phyloP scores from a whole-genome alignment of 169 alveolate genomes.

The Cystoisospora suis region DNA sequence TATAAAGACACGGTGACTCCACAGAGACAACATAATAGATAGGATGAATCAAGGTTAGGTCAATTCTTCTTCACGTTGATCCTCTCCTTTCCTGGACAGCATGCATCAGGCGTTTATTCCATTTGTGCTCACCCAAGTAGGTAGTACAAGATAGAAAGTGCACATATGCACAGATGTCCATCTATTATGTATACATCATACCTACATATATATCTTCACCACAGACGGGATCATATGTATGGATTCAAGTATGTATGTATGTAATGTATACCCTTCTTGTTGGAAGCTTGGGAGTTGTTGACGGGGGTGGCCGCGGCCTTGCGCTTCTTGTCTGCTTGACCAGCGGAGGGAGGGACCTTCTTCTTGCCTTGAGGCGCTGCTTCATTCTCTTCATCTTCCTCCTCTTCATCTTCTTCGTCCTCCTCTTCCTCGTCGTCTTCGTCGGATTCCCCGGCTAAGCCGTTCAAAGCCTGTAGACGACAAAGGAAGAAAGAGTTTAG shows the following conservation, averaged over 20 bases:
- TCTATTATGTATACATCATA: neutral
- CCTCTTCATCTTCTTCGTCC: neutral
- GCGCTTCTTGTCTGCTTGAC: constrained; percentile 43
- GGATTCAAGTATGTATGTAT: neutral
- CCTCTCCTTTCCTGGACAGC: no score
- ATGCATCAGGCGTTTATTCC: no score
- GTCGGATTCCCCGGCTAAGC: constrained; percentile 16
- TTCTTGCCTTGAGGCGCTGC: neutral
- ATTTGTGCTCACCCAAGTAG: no score
- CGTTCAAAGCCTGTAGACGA: no score
- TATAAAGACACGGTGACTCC: neutral
- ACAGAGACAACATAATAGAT: neutral
- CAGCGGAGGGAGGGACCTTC: constrained; percentile 5
- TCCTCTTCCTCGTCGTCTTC: constrained; percentile 2
- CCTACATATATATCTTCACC: neutral
- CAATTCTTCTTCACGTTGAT: neutral
- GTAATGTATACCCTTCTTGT: neutral
- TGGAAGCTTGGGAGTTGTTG: neutral
- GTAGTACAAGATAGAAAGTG: no score
- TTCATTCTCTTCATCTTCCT: constrained; percentile 23
- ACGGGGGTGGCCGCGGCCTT: neutral
- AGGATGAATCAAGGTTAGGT: neutral
- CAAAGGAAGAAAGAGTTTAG: no score
- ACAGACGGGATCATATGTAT: neutral
- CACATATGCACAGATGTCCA: neutral